Conservation (phyloP, 2,329 filamentous ascomycete species). For the Verruconis gallopava region DNA sequence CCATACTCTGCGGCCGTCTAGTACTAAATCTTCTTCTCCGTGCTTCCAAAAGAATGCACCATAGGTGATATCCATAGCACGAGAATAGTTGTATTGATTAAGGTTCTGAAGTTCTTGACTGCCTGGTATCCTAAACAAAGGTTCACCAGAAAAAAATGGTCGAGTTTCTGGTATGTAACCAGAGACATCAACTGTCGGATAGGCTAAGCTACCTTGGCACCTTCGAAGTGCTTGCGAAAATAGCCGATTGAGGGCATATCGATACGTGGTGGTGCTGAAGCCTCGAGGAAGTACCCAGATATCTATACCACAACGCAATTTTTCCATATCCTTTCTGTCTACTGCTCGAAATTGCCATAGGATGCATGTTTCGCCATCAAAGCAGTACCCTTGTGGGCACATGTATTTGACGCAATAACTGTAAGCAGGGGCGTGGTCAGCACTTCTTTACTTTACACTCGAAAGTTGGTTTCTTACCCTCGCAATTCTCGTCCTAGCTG, state of each 20-base stretch:
- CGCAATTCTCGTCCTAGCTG: neutral
- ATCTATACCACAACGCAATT: neutral
- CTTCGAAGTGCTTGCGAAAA: constrained; percentile 1
- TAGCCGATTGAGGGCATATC: neutral
- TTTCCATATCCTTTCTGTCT: neutral
- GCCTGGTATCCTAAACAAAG: neutral
- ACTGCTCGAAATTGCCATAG: neutral
- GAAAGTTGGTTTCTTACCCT: neutral
- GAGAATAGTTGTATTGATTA: neutral
- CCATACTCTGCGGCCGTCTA: neutral
- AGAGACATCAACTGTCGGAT: neutral
- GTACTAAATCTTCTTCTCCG: neutral
- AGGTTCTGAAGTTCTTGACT: neutral
- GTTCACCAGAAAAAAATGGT: neutral
- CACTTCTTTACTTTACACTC: neutral
- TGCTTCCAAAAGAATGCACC: neutral
- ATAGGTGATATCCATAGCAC: neutral
- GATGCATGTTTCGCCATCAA: neutral
- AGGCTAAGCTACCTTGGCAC: neutral
- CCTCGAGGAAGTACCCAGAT: neutral
- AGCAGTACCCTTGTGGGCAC: neutral
- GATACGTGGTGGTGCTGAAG: neutral
- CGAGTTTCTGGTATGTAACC: neutral
- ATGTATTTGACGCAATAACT: neutral
- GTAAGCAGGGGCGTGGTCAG: neutral